Evolutionary conservation across 2,329 filamentous ascomycete genomes (phyloP).

Genomic region (Calonectria hongkongensis): DNA sequence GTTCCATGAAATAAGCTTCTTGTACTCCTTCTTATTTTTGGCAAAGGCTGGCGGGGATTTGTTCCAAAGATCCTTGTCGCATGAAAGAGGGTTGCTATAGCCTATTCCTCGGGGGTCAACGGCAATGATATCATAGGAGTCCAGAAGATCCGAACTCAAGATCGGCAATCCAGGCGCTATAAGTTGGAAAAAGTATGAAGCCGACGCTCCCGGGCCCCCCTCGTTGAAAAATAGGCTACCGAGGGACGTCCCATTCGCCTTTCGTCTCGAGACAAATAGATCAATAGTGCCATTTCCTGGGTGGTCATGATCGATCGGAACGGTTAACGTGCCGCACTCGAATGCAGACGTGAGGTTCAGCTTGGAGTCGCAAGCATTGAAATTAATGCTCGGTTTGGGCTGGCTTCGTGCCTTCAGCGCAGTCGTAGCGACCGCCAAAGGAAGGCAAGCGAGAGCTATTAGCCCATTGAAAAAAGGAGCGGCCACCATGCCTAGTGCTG

Average conservation of each 20-base stretch:
- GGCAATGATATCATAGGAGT: constrained; percentile 64
- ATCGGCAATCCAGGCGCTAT: constrained; percentile 7
- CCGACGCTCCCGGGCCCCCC: constrained; percentile 48
- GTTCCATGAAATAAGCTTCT: constrained; percentile 42
- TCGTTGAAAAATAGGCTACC: constrained; percentile 49
- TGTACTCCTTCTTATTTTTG: constrained; percentile 28
- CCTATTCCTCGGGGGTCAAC: constrained; percentile 67
- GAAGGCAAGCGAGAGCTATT: not conserved
- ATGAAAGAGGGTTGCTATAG: constrained; percentile 62
- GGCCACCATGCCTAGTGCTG: not conserved
- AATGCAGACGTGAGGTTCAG: constrained; percentile 14
- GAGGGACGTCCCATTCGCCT: constrained; percentile 4
- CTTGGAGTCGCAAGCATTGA: not conserved
- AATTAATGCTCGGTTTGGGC: constrained; percentile 5
- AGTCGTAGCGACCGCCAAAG: not conserved
- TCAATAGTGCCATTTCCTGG: constrained; percentile 8
- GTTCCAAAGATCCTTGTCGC: constrained; percentile 58
- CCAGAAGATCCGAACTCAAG: constrained; percentile 43
- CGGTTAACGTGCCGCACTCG: constrained; percentile 13
- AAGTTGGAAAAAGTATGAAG: constrained; percentile 33
- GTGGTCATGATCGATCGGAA: constrained; percentile 23
- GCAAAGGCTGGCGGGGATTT: constrained; percentile 37
- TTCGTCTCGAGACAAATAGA: constrained; percentile 17
- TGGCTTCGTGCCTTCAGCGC: not conserved
- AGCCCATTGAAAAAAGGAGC: not conserved